These are phyloP conservation scores for Fusarium fracticaudum DNA, from an alignment of 2,329 filamentous ascomycete species.

Conservation along the genomic window DNA sequence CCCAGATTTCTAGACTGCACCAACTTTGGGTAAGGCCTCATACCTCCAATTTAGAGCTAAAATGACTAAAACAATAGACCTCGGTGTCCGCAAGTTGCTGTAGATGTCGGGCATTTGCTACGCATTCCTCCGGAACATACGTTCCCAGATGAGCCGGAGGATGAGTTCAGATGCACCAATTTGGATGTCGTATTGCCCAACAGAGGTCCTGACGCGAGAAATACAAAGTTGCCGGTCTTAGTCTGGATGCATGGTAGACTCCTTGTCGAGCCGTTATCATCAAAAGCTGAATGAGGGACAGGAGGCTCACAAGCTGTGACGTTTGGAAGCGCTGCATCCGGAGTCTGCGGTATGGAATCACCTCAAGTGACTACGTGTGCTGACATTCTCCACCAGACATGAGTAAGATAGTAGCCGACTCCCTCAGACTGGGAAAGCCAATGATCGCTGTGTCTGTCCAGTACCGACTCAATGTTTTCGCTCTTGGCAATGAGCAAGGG, in stretches of 20 bases:
- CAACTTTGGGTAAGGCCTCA: not conserved
- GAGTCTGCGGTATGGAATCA: conserved; percentile 50
- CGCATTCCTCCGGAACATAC: conserved; percentile 49
- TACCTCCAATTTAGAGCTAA: rapidly evolving
- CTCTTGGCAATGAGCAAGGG: conserved; percentile 53
- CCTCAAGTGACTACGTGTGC: rapidly evolving
- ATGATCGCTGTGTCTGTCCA: conserved; percentile 33
- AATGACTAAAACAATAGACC: conserved; percentile 40
- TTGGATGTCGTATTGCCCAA: conserved; percentile 50
- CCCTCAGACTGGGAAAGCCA: conserved; percentile 39
- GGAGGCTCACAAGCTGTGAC: conserved; percentile 56
- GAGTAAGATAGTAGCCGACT: conserved; percentile 48
- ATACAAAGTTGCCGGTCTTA: conserved; percentile 49
- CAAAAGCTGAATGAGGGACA: not conserved
- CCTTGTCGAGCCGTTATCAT: rapidly evolving
- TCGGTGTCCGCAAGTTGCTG: conserved; percentile 52
- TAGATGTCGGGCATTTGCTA: conserved; percentile 55
- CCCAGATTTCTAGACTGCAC: not conserved
- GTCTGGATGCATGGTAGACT: conserved; percentile 56
- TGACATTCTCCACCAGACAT: not conserved
- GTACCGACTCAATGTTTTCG: conserved; percentile 47
- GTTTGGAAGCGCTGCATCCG: conserved; percentile 53
- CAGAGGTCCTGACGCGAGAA: not conserved
- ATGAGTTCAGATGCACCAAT: conserved; percentile 56
- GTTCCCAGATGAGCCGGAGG: conserved; percentile 44